phyloP scores from a whole-genome alignment of 352 stramenopile species.

The Pythium dissimile region DNA sequence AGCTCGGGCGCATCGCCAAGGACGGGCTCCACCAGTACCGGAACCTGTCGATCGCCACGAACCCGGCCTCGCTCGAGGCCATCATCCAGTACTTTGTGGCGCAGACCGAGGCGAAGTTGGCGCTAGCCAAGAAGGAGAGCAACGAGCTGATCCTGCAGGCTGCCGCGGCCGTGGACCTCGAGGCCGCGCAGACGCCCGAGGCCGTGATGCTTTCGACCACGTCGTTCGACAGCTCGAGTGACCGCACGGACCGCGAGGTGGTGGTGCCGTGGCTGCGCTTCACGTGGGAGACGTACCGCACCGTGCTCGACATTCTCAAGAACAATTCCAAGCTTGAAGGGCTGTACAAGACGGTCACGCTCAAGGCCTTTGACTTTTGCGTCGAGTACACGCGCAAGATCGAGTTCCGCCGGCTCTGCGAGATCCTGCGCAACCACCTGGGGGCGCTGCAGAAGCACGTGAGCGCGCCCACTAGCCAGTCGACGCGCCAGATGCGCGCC shows the following conservation, averaged over 20 bases:
- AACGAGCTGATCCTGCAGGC: conserved; percentile 82
- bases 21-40: conserved; percentile 98
- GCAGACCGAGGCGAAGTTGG: conserved; percentile 87
- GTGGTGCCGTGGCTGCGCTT: conserved; percentile 94
- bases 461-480: conserved; percentile 63
- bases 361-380: conserved; percentile 85
- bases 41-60: conserved; percentile 93
- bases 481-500: conserved; percentile 85
- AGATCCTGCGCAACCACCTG: conserved; percentile 97
- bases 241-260: conserved; percentile 93
- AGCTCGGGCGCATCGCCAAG: conserved; percentile 94
- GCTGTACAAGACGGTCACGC: conserved; percentile 72
- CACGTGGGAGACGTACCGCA: conserved; percentile 98
- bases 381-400: conserved; percentile 89
- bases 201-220: conserved; percentile 96
- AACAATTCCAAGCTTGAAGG: conserved; percentile 92
- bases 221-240: conserved; percentile 93
- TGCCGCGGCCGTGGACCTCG: conserved; percentile 86
- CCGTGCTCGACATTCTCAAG: conserved; percentile 97
- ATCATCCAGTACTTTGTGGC: conserved; percentile 93
- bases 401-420: conserved; percentile 96
- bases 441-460: conserved; percentile 93
- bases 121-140: conserved; percentile 78
- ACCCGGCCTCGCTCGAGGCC: conserved; percentile 93
- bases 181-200: conserved; percentile 93